Evolutionary conservation across 2,329 filamentous ascomycete species (phyloP).

Genomic region (Colletotrichum caudatum): DNA sequence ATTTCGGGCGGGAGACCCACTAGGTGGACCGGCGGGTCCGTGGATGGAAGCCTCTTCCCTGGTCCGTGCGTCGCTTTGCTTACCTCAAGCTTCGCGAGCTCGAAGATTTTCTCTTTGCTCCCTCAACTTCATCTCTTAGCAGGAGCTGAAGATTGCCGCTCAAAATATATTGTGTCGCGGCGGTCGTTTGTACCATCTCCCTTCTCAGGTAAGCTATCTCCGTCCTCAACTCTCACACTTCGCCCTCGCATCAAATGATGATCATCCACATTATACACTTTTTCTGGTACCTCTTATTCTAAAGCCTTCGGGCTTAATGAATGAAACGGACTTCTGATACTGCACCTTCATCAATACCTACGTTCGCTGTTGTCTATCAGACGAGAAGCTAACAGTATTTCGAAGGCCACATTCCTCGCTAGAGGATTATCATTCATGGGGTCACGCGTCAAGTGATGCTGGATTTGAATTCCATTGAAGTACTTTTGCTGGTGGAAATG

Average conservation of each 20-base stretch:
- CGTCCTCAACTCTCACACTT: conserved; percentile 28
- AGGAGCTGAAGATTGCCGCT: conserved; percentile 11
- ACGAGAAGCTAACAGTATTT: conserved; percentile 21
- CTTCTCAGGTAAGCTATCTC: conserved; percentile 51
- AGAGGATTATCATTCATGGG: too few species aligned
- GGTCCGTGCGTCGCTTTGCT: conserved; percentile 35
- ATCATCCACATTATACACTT: conserved; percentile 72
- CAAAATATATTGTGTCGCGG: neutral
- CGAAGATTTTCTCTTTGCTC: conserved; percentile 30
- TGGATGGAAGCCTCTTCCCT: neutral
- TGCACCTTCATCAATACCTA: conserved; percentile 3
- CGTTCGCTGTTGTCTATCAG: neutral
- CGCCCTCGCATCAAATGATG: conserved; percentile 70
- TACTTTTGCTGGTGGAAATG: too few species aligned
- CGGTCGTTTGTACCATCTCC: too few species aligned
- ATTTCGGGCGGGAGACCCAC: conserved; percentile 23
- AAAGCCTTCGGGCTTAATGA: conserved; percentile 78
- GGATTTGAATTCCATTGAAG: neutral
- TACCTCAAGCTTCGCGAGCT: conserved; percentile 36
- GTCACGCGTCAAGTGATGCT: conserved; percentile 9
- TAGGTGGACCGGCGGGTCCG: neutral
- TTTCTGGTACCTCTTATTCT: conserved; percentile 99
- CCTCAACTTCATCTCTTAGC: conserved; percentile 20
- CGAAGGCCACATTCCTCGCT: neutral
- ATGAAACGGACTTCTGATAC: conserved; percentile 89